These are phyloP conservation scores for Misopates orontium DNA, from an alignment of 257 asterid species.

Conservation along the genomic window DNA sequence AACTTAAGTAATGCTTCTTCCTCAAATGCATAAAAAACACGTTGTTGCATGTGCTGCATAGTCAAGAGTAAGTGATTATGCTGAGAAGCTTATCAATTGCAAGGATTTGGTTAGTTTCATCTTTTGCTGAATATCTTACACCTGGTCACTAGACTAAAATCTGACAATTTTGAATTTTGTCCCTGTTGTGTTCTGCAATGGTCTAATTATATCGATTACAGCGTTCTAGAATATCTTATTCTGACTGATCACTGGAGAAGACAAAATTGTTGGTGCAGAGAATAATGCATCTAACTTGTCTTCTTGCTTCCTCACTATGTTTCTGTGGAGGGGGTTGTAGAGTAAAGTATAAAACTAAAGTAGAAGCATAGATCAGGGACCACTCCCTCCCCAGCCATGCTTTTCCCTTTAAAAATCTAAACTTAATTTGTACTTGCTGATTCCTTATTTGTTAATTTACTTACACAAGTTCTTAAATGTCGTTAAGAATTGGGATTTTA, in stretches of 20 bases:
- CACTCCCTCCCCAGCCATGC: constrained; percentile 45
- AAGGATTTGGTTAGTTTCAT: background rate
- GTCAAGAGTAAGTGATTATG: background rate
- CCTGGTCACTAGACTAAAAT: background rate
- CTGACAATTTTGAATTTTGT: background rate
- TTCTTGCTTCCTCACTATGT: constrained; percentile 16
- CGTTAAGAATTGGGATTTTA: constrained; percentile 17
- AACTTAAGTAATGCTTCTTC: too few relatives aligned
- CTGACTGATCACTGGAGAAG: background rate
- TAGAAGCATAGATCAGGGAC: constrained; percentile 44
- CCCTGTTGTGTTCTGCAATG: constrained; percentile 13
- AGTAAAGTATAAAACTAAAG: constrained; percentile 5
- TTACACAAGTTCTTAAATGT: background rate
- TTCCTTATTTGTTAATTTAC: background rate
- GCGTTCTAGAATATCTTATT: constrained; percentile 10
- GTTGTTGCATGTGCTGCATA: background rate
- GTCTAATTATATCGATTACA: background rate
- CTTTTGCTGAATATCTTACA: background rate
- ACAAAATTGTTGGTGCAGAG: constrained; percentile 14
- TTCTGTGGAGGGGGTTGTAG: constrained; percentile 3
- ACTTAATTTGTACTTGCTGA: background rate
- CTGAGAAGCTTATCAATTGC: background rate
- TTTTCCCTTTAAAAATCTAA: constrained; percentile 21
- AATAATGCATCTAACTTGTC: constrained; percentile 7
- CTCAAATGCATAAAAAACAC: too few relatives aligned